These are phyloP conservation scores for Grosmannia penicillata DNA, from an alignment of 2,329 filamentous ascomycete genomes.

Conservation along the genomic window DNA sequence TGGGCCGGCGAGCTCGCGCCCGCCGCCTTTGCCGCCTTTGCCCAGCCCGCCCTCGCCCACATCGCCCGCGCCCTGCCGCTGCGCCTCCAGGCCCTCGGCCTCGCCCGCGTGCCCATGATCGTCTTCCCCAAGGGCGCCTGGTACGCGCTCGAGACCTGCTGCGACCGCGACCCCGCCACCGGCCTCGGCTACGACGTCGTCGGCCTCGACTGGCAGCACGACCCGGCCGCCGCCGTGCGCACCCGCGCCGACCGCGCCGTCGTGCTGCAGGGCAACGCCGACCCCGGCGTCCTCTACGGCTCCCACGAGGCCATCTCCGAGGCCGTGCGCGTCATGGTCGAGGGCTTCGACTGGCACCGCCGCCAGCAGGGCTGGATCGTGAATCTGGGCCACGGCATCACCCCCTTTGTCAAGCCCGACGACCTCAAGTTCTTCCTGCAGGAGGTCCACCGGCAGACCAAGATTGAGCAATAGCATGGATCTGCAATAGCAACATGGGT, in stretches of 20 bases:
- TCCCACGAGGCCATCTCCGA: constrained; percentile 65
- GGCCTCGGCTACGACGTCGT: constrained; percentile 90
- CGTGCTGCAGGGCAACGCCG: constrained; percentile 87
- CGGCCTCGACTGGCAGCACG: constrained; percentile 88
- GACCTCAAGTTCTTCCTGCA: constrained; percentile 88
- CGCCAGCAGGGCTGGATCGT: constrained; percentile 91
- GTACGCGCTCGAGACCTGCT: constrained; percentile 81
- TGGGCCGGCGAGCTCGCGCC: constrained; percentile 94
- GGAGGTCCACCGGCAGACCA: constrained; percentile 65
- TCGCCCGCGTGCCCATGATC: constrained; percentile 84
- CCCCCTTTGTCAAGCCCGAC: constrained; percentile 85
- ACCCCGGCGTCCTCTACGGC: constrained; percentile 86
- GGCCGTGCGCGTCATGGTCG: constrained; percentile 73
- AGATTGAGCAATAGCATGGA: too few relatives aligned
- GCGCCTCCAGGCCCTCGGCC: constrained; percentile 55
- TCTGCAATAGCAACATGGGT: too few relatives aligned
- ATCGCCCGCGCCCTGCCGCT: constrained; percentile 71
- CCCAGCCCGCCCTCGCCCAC: constrained; percentile 70
- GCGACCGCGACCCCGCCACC: too few relatives aligned
- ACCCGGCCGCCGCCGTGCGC: constrained; percentile 69
- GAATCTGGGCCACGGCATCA: constrained; percentile 91
- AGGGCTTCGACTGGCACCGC: constrained; percentile 60
- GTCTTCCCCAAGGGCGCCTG: constrained; percentile 97
- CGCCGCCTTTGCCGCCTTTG: constrained; percentile 66
- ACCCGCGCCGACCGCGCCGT: constrained; percentile 60